phyloP scores from a whole-genome alignment of 208 protist species.

The Trypanosoma avium region DNA sequence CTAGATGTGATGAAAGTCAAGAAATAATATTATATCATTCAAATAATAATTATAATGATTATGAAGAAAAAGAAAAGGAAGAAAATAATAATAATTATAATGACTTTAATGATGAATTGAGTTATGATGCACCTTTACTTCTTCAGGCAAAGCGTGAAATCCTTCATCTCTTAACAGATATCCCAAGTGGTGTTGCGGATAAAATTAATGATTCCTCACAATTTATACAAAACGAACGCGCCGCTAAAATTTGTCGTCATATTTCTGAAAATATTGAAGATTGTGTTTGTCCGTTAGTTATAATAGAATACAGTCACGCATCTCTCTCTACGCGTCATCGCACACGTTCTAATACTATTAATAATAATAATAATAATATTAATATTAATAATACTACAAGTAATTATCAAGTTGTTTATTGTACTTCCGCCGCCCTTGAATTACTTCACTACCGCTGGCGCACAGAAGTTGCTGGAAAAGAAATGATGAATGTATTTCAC shows the following conservation, averaged over 20 bases:
- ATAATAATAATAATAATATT: neutral
- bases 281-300: conserved; percentile 26
- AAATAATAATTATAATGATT: too few relatives aligned
- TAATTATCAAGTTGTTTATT: conserved; percentile 15
- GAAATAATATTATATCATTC: too few relatives aligned
- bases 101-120: too few relatives aligned
- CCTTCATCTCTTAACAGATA: neutral
- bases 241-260: conserved; percentile 11
- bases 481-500: conserved; percentile 21
- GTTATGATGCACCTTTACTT: too few relatives aligned
- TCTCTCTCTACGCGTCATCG: too few relatives aligned
- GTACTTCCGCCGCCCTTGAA: conserved; percentile 13
- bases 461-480: conserved; percentile 21
- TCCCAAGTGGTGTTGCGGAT: conserved; percentile 1
- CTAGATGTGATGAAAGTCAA: too few relatives aligned
- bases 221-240: neutral
- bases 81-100: neutral
- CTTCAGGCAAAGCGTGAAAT: conserved; percentile 1
- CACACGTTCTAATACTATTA: neutral
- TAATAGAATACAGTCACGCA: conserved; percentile 22
- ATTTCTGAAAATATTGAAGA: conserved; percentile 15
- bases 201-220: neutral
- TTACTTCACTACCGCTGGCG: conserved; percentile 11
- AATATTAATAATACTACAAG: neutral
- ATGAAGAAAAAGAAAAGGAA: conserved; percentile 1